phyloP scores from a whole-genome alignment of 768 basidiomycete genomes.

The Piloderma croceum region DNA sequence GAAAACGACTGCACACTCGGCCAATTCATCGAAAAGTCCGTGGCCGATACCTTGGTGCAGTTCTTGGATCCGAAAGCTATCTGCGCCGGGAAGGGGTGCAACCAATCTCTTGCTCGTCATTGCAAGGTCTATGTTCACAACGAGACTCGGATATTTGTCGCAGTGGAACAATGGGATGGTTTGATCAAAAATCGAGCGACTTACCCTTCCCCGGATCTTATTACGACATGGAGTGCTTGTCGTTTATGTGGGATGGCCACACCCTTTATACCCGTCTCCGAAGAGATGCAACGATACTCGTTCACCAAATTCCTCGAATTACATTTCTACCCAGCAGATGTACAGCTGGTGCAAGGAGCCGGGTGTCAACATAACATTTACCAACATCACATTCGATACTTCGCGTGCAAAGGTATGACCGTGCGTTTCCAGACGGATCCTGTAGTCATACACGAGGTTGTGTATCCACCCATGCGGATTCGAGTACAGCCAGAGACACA shows the following conservation, averaged over 20 bases:
- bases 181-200: slow-evolving; percentile 57
- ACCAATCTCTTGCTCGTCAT: slow-evolving; percentile 75
- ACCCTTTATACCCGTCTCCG: slow-evolving; percentile 83
- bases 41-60: slow-evolving; percentile 60
- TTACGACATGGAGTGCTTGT: slow-evolving; percentile 92
- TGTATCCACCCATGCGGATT: slow-evolving; percentile 84
- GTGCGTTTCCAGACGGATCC: slow-evolving; percentile 85
- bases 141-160: slow-evolving; percentile 73
- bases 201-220: slow-evolving; percentile 62
- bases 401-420: slow-evolving; percentile 77
- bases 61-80: slow-evolving; percentile 69
- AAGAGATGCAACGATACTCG: slow-evolving; percentile 90
- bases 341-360: slow-evolving; percentile 79
- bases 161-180: slow-evolving; percentile 85
- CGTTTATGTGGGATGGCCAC: slow-evolving; percentile 72
- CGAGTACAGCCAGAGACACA: slow-evolving; percentile 83
- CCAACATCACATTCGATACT: slow-evolving; percentile 87
- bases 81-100: slow-evolving; percentile 82
- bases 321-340: slow-evolving; percentile 89
- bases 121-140: slow-evolving; percentile 91
- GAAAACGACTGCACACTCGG: slow-evolving; percentile 90
- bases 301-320: slow-evolving; percentile 96
- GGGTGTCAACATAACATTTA: slow-evolving; percentile 94
- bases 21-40: slow-evolving; percentile 82
- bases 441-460: slow-evolving; percentile 76